phyloP scores from a whole-genome alignment of 2,329 filamentous ascomycete species.

The Cladosporium sp. region DNA sequence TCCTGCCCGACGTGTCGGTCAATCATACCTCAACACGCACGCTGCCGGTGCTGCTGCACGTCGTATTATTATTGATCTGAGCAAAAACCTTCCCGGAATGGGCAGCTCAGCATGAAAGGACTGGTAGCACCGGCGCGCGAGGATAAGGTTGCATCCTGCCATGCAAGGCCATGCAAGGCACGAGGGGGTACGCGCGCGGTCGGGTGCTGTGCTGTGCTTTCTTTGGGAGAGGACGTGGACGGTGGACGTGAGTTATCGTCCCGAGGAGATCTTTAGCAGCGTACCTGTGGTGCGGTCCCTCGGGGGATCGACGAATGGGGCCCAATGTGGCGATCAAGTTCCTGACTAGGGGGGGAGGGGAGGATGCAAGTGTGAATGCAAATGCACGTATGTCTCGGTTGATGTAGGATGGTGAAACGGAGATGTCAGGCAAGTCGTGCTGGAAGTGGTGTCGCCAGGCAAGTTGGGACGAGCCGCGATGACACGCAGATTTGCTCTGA shows the following conservation, averaged over 20 bases:
- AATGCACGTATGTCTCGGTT: neutral
- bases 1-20: neutral
- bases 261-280: neutral
- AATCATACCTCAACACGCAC: too few species aligned
- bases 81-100: neutral
- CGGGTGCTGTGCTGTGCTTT: too few species aligned
- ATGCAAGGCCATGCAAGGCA: constrained; percentile 7
- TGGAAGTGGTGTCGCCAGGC: too few species aligned
- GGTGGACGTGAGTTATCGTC: too few species aligned
- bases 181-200: neutral
- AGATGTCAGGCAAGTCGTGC: too few species aligned
- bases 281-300: neutral
- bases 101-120: neutral
- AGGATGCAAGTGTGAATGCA: too few species aligned
- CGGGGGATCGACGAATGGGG: constrained; percentile 5
- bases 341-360: constrained; percentile 7
- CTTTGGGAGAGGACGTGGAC: too few species aligned
- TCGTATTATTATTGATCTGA: neutral
- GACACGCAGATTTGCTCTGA: too few species aligned
- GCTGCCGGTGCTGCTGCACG: too few species aligned
- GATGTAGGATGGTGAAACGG: neutral
- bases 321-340: constrained; percentile 1
- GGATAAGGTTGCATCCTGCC: constrained; percentile 2
- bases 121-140: constrained; percentile 1
- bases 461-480: too few species aligned